These are phyloP conservation scores for Forsythia suspensa DNA, from an alignment of 257 asterid genomes.

Conservation along the genomic window DNA sequence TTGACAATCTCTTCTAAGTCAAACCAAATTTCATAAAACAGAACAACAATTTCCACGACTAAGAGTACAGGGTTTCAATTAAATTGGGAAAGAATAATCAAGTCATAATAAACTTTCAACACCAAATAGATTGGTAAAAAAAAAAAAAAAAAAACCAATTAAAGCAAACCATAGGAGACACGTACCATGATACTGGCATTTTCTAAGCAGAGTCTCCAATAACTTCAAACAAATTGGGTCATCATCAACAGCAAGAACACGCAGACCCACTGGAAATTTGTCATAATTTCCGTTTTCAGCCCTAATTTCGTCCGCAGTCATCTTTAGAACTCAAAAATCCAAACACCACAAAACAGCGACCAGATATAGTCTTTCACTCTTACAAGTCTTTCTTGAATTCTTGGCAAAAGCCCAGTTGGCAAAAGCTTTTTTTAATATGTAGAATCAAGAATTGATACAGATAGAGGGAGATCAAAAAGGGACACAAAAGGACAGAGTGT, in stretches of 20 bases:
- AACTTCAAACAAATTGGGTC: constrained; percentile 59
- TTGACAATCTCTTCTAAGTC: neutral
- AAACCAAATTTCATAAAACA: neutral
- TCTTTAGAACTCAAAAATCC: constrained; percentile 24
- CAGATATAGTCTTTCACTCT: constrained; percentile 17
- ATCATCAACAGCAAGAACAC: constrained; percentile 75
- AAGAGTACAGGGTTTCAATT: no score
- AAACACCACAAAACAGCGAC: constrained; percentile 25
- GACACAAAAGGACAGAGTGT: constrained; percentile 27
- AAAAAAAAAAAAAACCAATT: neutral
- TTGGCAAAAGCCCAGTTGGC: constrained; percentile 38
- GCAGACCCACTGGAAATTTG: constrained; percentile 55
- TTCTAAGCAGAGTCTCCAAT: constrained; percentile 55
- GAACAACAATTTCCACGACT: no score
- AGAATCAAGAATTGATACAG: constrained; percentile 24
- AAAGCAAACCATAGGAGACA: constrained; percentile 1
- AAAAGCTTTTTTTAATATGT: constrained; percentile 19
- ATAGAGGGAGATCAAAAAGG: constrained; percentile 27
- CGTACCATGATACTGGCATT: constrained; percentile 67
- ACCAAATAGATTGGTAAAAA: neutral
- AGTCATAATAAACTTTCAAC: neutral
- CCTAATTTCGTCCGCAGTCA: constrained; percentile 45
- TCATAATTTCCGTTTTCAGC: constrained; percentile 34
- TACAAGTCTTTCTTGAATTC: constrained; percentile 28
- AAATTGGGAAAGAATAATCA: no score